Evolutionary conservation across 192 early-diverging fungal genomes (phyloP).

Genomic region (Backusella liffmaniae): DNA sequence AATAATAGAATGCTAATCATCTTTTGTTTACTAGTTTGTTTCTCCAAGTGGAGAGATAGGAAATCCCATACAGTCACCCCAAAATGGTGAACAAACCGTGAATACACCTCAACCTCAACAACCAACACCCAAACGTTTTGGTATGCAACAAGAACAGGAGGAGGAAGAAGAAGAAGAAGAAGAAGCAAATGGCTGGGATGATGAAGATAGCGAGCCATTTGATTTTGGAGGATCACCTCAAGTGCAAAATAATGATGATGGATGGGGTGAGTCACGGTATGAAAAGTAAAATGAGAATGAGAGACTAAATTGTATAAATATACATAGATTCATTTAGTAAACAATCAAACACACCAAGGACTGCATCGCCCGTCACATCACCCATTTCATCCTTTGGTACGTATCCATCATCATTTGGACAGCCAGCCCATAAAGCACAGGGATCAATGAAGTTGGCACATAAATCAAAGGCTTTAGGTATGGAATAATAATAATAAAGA

Average conservation of each 20-base stretch:
- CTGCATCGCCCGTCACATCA: constrained; percentile 5
- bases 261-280: constrained; percentile 27
- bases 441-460: constrained; percentile 23
- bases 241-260: constrained; percentile 31
- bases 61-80: neutral
- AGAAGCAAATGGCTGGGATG: constrained; percentile 17
- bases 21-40: constrained; percentile 29
- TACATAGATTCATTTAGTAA: neutral
- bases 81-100: constrained; percentile 15
- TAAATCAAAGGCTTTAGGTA: constrained; percentile 19
- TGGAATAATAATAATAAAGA: neutral
- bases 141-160: neutral
- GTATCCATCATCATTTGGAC: neutral
- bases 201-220: constrained; percentile 20
- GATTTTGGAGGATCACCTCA: constrained; percentile 25
- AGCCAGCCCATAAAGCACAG: neutral
- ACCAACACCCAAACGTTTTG: neutral
- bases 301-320: neutral
- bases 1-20: constrained; percentile 11
- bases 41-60: constrained; percentile 37
- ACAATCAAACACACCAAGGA: neutral
- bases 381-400: constrained; percentile 20
- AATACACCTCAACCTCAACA: neutral
- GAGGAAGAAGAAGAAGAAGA: constrained; percentile 12
- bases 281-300: neutral